These are phyloP conservation scores for Lasiodiplodia sp. DNA, from an alignment of 2,329 filamentous ascomycete genomes.

Conservation along the genomic window DNA sequence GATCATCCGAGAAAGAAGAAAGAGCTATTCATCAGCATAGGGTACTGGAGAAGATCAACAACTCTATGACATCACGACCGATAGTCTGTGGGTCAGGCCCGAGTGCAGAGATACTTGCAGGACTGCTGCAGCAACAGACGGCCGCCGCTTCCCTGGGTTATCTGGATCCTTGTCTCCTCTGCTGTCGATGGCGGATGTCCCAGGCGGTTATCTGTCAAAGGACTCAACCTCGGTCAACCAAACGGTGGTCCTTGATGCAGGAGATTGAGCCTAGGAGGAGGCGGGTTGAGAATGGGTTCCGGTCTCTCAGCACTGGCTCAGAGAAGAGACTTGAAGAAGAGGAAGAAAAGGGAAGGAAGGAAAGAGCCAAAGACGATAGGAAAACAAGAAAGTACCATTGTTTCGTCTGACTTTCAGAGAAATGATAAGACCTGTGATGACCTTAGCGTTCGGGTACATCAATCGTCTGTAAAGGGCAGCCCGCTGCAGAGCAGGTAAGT, in stretches of 20 bases:
- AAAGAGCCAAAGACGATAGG: not conserved
- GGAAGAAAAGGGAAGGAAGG: not conserved
- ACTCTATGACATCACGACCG: constrained; percentile 17
- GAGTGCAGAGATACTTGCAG: not conserved
- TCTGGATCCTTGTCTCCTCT: not conserved
- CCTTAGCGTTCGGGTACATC: too few species aligned
- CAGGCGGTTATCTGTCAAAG: too few species aligned
- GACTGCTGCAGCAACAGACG: not conserved
- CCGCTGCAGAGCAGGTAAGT: too few species aligned
- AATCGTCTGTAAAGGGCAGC: too few species aligned
- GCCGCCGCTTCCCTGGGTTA: not conserved
- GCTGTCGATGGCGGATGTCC: not conserved
- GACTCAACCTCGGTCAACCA: too few species aligned
- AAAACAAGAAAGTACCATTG: not conserved
- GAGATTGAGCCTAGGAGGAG: not conserved
- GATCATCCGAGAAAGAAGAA: not conserved
- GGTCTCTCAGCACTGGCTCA: too few species aligned
- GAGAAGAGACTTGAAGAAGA: not conserved
- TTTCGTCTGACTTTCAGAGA: too few species aligned
- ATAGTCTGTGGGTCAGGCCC: not conserved
- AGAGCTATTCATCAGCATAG: not conserved
- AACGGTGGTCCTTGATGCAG: not conserved
- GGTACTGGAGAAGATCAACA: not conserved
- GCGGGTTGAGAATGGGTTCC: too few species aligned
- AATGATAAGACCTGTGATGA: too few species aligned